These are phyloP conservation scores for Gastrodia elata DNA, from an alignment of 106 monocot genomes.

Conservation along the genomic window DNA sequence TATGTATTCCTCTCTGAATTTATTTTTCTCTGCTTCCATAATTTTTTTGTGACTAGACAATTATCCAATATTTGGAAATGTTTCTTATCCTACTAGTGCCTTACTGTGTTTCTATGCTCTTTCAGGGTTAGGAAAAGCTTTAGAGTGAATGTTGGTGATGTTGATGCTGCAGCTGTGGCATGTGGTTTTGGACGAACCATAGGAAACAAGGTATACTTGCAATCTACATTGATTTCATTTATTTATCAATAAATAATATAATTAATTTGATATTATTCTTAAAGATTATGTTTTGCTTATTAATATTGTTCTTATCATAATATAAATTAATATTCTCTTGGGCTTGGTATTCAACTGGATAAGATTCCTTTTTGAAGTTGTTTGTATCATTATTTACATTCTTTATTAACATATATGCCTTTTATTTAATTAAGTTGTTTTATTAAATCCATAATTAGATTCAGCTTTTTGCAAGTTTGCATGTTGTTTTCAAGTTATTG, in stretches of 20 bases:
- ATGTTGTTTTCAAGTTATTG: no score
- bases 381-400: no score
- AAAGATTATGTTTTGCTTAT: neutral
- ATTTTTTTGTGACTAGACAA: neutral
- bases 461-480: no score
- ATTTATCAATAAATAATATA: neutral
- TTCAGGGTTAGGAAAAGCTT: conserved; percentile 38
- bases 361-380: no score
- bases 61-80: neutral
- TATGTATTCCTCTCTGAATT: conserved; percentile 13
- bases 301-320: neutral
- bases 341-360: no score
- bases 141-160: conserved; percentile 40
- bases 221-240: neutral
- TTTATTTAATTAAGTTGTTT: no score
- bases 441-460: no score
- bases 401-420: no score
- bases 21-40: neutral
- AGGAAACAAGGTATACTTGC: conserved; percentile 34
- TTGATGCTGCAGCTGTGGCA: conserved; percentile 51
- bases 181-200: conserved; percentile 47
- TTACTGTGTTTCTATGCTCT: conserved; percentile 1
- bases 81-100: neutral
- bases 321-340: no score
- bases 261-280: neutral